Evolutionary conservation across 2,329 filamentous ascomycete species (phyloP).

Genomic region (Aspergillus eucalypticola): DNA sequence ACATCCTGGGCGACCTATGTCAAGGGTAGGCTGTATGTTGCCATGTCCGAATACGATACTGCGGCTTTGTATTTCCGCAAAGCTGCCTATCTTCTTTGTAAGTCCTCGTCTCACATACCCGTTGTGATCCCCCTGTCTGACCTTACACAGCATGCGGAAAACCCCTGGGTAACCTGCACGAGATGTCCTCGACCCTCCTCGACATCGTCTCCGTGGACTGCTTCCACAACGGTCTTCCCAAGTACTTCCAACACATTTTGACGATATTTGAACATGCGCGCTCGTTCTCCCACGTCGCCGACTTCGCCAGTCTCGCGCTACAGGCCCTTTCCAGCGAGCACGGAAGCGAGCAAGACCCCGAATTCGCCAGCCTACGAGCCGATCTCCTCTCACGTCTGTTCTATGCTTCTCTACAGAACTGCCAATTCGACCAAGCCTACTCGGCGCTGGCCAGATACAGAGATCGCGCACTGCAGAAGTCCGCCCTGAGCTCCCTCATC

Average conservation of each 20-base stretch:
- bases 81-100: slow-evolving; percentile 79
- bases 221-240: slow-evolving; percentile 72
- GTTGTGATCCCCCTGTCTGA: slow-evolving; percentile 19
- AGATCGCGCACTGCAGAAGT: slow-evolving; percentile 69
- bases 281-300: slow-evolving; percentile 76
- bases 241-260: slow-evolving; percentile 85
- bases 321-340: slow-evolving; percentile 55
- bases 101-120: slow-evolving; percentile 41
- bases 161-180: slow-evolving; percentile 46
- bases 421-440: slow-evolving; percentile 80
- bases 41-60: slow-evolving; percentile 69
- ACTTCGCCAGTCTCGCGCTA: slow-evolving; percentile 76
- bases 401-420: slow-evolving; percentile 74
- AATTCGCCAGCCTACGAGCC: slow-evolving; percentile 52
- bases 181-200: slow-evolving; percentile 63
- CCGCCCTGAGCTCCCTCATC: slow-evolving; percentile 68
- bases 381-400: slow-evolving; percentile 84
- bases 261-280: slow-evolving; percentile 76
- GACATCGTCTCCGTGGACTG: slow-evolving; percentile 69
- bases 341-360: slow-evolving; percentile 34
- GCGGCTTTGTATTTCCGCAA: slow-evolving; percentile 78
- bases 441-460: slow-evolving; percentile 72
- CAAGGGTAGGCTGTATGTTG: slow-evolving; percentile 75
- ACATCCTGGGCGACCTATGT: slow-evolving; percentile 71
- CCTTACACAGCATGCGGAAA: slow-evolving; percentile 43